Base-by-base conservation (phyloP, 345 rosid species). In the Nephelium lappaceum region DNA sequence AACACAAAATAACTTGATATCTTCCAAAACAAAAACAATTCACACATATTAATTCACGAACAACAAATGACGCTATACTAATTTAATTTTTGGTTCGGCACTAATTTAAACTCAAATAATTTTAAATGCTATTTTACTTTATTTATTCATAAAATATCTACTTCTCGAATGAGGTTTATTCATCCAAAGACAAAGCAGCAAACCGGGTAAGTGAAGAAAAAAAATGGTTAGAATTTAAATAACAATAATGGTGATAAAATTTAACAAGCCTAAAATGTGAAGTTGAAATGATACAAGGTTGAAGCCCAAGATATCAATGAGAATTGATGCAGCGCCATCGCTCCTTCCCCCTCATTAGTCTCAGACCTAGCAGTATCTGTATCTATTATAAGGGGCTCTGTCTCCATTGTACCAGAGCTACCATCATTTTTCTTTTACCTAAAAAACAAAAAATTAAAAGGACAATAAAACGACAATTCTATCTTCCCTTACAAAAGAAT, bases 401-500 rank as follows among this genome's bases (percentile, higher is more conserved):
- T 64, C 76, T 64, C 72, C 42, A n/a, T 27, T 63, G 72, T 42
- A 21, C 31, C 72, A 39, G 53, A 31, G 61, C 78, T 51, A 78
- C 77, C 74, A 68, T 5, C 67, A 60, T 36, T 67, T 66, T 79
- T 61, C 79, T 74, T 81, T 60, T 11, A 79, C 78, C 83, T 80
- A 81, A 70, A 74, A 71, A 69, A 57, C 58, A 62, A 58, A n/a
- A n/a, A 58, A 58, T 0, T 4, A 19, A 60, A 63, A 58, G 55
- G 36, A 62, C 76, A 73, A 60, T 41, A 64, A 58, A 58, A 73
- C 42, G 70, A 76, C 47, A 80, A 81, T 79, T 75, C 80, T 69
- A 78, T 38, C 79, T 83, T 74, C 76, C 85, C 86, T 79, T 78
- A 83, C 76, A 78, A 81, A 80, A 77, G 77, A 81, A 85, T 84